Evolutionary conservation across 495 filamentous ascomycete genomes (phyloP).

Genomic region (Rusavskia elegans): DNA sequence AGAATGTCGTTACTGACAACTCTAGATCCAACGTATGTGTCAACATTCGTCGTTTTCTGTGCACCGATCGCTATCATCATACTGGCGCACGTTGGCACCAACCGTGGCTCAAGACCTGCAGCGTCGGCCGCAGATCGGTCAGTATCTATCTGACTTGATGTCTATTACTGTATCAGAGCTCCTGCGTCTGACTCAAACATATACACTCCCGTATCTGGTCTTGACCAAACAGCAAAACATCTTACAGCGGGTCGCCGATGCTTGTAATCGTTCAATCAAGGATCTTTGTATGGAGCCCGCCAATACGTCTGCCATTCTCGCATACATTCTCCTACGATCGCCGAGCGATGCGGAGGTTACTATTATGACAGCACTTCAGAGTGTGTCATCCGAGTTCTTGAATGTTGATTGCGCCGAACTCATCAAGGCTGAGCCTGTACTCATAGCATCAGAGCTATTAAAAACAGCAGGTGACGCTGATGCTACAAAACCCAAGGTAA

Average conservation of each 20-base stretch:
- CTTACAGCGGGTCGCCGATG: constrained; percentile 63
- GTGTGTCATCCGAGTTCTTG: constrained; percentile 52
- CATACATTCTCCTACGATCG: constrained; percentile 61
- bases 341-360: constrained; percentile 45
- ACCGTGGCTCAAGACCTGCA: constrained; percentile 66
- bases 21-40: constrained; percentile 47
- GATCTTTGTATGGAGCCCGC: constrained; percentile 43
- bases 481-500: constrained; percentile 40
- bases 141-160: constrained; percentile 64
- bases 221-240: constrained; percentile 61
- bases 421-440: constrained; percentile 57
- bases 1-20: constrained; percentile 2
- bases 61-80: constrained; percentile 60
- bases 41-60: constrained; percentile 40
- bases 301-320: constrained; percentile 66
- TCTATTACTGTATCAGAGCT: constrained; percentile 56
- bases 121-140: constrained; percentile 63
- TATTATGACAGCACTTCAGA: constrained; percentile 49
- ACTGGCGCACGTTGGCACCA: constrained; percentile 70
- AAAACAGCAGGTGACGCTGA: constrained; percentile 61
- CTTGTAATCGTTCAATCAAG: constrained; percentile 42
- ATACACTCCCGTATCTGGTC: constrained; percentile 76
- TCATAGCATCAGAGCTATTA: constrained; percentile 65
- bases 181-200: constrained; percentile 57
- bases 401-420: constrained; percentile 48